These are phyloP conservation scores for Pugionium cornutum DNA, from an alignment of 345 rosid species.

Conservation along the genomic window DNA sequence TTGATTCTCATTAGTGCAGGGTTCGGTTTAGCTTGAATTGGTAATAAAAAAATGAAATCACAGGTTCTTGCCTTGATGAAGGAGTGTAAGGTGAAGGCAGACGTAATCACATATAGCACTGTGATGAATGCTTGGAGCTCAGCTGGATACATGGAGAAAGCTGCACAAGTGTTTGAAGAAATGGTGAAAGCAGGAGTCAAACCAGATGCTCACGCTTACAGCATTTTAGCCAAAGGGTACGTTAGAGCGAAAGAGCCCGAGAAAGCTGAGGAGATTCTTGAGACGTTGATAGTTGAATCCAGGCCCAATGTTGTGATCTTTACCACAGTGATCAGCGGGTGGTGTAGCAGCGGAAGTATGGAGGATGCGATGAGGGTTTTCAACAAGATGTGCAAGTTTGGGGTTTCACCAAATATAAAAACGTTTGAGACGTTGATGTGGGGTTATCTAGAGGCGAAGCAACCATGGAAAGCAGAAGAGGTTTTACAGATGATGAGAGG, in stretches of 20 bases:
- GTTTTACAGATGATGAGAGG: slow-evolving; percentile 57
- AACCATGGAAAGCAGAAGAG: slow-evolving; percentile 74
- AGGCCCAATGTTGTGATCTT: slow-evolving; percentile 57
- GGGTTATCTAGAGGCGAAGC: slow-evolving; percentile 56
- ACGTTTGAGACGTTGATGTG: slow-evolving; percentile 60
- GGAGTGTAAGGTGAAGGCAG: slow-evolving; percentile 56
- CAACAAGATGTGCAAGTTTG: slow-evolving; percentile 54
- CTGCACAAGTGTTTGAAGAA: slow-evolving; percentile 59
- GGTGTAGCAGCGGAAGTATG: slow-evolving; percentile 60
- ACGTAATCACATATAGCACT: slow-evolving; percentile 64
- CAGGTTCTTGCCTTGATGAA: slow-evolving; percentile 67
- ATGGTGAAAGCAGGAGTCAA: slow-evolving; percentile 58
- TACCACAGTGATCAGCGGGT: slow-evolving; percentile 62
- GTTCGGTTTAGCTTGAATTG: slow-evolving; percentile 6
- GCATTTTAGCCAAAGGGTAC: slow-evolving; percentile 69
- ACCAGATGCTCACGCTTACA: slow-evolving; percentile 59
- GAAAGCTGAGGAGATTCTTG: slow-evolving; percentile 58
- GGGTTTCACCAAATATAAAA: slow-evolving; percentile 58
- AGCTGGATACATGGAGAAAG: slow-evolving; percentile 65
- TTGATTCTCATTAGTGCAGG: neutral
- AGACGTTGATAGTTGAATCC: slow-evolving; percentile 42
- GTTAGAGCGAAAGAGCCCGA: slow-evolving; percentile 55
- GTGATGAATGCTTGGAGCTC: slow-evolving; percentile 78
- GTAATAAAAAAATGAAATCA: slow-evolving; percentile 23
- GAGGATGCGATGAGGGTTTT: slow-evolving; percentile 52